Percentiles rank a stretch among this genome's conserved stretches.
These are phyloP conservation scores for Ordospora pajunii DNA, from an alignment of 371 early-diverging fungal species.

Conservation along the genomic window DNA sequence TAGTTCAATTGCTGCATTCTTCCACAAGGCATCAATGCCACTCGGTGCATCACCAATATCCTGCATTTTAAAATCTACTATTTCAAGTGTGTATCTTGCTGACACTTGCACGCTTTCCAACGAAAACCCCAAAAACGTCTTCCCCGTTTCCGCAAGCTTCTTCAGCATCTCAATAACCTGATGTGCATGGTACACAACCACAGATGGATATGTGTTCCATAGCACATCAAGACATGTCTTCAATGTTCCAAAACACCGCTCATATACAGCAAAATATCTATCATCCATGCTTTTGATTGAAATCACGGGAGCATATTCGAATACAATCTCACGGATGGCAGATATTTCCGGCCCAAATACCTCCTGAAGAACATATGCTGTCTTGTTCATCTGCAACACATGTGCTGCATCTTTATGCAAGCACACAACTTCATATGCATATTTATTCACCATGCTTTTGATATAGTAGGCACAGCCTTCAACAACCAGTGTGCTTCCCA, in stretches of 20 bases:
- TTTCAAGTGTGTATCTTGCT: not conserved
- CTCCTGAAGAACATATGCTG: not conserved
- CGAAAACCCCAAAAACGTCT: not conserved
- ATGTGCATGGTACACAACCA: not conserved
- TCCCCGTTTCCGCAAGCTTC: not conserved
- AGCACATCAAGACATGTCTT: not conserved
- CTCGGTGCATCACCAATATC: too few relatives aligned
- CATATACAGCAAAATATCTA: not conserved
- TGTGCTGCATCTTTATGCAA: not conserved
- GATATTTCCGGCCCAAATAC: not conserved
- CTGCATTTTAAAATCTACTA: not conserved
- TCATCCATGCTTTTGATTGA: not conserved
- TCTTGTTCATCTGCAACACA: not conserved
- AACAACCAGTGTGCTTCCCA: not conserved
- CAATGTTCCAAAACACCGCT: not conserved
- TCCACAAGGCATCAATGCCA: too few relatives aligned
- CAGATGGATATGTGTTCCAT: not conserved
- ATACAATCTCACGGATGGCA: not conserved
- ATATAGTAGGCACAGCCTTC: not conserved
- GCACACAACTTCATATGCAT: not conserved
- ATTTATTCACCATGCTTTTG: not conserved
- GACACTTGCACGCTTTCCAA: not conserved
- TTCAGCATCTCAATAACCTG: not conserved
- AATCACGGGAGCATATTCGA: not conserved
- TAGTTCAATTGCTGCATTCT: too few relatives aligned